phyloP scores from a whole-genome alignment of 306 rosid species.

The Quercus cerris region DNA sequence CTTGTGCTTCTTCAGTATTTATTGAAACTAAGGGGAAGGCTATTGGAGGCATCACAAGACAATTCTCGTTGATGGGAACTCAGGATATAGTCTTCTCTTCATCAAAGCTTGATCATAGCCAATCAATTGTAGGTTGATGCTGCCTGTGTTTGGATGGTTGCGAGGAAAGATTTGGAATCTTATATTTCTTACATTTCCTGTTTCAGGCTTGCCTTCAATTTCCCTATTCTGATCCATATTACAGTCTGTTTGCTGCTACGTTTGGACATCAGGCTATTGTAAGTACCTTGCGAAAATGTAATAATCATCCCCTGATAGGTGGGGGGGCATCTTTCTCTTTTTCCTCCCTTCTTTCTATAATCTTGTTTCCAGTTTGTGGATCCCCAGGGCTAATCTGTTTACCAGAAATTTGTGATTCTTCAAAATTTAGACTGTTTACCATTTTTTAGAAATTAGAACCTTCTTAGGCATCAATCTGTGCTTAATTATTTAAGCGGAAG shows the following conservation, averaged over 20 bases:
- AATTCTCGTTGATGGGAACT: constrained; percentile 24
- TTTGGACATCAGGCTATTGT: constrained; percentile 48
- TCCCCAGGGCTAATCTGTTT: background rate
- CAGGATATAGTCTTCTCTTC: constrained; percentile 39
- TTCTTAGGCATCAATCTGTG: constrained; percentile 1
- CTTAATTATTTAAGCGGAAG: constrained; percentile 1
- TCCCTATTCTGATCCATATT: constrained; percentile 42
- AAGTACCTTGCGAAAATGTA: background rate
- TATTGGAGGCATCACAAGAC: constrained; percentile 25
- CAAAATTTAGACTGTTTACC: background rate
- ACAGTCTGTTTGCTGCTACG: constrained; percentile 37
- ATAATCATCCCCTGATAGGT: background rate
- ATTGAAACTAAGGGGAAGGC: constrained; percentile 26
- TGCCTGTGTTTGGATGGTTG: constrained; percentile 7
- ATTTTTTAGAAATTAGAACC: constrained; percentile 1
- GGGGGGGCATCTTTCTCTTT: background rate
- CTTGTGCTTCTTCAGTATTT: constrained; percentile 36
- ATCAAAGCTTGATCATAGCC: constrained; percentile 31
- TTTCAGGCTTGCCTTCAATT: constrained; percentile 55
- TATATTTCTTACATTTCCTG: constrained; percentile 14
- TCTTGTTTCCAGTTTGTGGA: background rate
- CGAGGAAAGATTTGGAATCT: constrained; percentile 17
- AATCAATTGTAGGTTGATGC: constrained; percentile 52
- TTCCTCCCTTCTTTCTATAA: no score
- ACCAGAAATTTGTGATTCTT: background rate